Conservation (phyloP, 1,139 yeast species). For the Spathaspora sp. region DNA sequence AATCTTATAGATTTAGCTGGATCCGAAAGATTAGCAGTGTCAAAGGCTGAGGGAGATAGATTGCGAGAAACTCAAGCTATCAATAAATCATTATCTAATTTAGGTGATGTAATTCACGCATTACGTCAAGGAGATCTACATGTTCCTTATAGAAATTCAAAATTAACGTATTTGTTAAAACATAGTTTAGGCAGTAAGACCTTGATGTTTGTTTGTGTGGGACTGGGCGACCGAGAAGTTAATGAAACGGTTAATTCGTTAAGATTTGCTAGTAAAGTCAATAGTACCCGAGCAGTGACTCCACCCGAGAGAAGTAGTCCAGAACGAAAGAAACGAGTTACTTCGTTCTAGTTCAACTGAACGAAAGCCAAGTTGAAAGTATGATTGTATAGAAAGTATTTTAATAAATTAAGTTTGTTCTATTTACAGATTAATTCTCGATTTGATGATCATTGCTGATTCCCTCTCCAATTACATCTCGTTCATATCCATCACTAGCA, state of each 20-base stretch:
- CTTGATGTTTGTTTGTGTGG: slow-evolving; percentile 87
- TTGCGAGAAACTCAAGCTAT: slow-evolving; percentile 87
- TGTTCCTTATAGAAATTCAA: slow-evolving; percentile 56
- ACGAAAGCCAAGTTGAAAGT: too few relatives aligned
- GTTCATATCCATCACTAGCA: not conserved
- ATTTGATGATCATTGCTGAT: not conserved
- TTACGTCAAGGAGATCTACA: slow-evolving; percentile 41
- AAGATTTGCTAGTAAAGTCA: slow-evolving; percentile 85
- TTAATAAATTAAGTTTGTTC: not conserved
- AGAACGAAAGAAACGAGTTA: not conserved
- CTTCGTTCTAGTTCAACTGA: too few relatives aligned
- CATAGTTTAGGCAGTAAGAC: slow-evolving; percentile 85
- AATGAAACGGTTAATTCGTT: slow-evolving; percentile 82
- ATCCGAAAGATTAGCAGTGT: slow-evolving; percentile 76
- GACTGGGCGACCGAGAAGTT: slow-evolving; percentile 63
- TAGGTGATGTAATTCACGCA: slow-evolving; percentile 88
- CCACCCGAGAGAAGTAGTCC: not conserved
- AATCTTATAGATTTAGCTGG: slow-evolving; percentile 87
- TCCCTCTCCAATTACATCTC: not conserved
- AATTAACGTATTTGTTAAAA: slow-evolving; percentile 78
- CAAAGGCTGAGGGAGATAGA: slow-evolving; percentile 79
- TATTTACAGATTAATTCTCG: not conserved
- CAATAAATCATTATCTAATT: slow-evolving; percentile 81
- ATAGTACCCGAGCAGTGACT: slow-evolving; percentile 43
- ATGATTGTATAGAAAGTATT: too few relatives aligned